Conservation (phyloP, 2,329 filamentous ascomycete species). For the Neonectria magnoliae region DNA sequence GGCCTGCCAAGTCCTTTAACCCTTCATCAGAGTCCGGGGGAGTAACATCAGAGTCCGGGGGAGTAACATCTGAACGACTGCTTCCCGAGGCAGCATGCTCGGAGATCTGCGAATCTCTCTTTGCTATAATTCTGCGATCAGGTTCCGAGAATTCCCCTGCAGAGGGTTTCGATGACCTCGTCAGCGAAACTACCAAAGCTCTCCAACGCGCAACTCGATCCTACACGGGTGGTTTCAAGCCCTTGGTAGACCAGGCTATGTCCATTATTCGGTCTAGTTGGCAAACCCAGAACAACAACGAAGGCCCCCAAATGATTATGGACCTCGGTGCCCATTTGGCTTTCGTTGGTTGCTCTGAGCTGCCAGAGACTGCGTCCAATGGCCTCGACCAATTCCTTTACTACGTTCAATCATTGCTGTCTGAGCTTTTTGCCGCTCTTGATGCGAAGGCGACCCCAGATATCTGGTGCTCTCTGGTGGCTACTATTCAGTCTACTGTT, state of each 20-base stretch:
- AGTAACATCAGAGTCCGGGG: conserved; percentile 5
- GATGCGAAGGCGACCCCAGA: conserved; percentile 44
- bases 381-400: conserved; percentile 54
- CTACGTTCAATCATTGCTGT: conserved; percentile 48
- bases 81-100: conserved; percentile 48
- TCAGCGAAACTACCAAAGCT: conserved; percentile 54
- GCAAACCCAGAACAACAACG: conserved; percentile 24
- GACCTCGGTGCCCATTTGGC: conserved; percentile 56
- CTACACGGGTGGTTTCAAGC: conserved; percentile 49
- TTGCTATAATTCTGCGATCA: conserved; percentile 43
- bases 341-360: conserved; percentile 60
- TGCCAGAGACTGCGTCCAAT: conserved; percentile 40
- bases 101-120: conserved; percentile 51
- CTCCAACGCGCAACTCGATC: conserved; percentile 51
- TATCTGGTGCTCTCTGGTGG: conserved; percentile 52
- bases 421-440: conserved; percentile 51
- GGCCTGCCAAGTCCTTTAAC: conserved; percentile 36
- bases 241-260: conserved; percentile 45
- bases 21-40: conserved; percentile 3
- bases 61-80: conserved; percentile 41
- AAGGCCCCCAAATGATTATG: conserved; percentile 44
- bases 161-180: conserved; percentile 47
- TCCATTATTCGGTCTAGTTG: conserved; percentile 41
- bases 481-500: conserved; percentile 48
- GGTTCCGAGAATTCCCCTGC: conserved; percentile 34